These are phyloP conservation scores for Panicum hallii DNA, from an alignment of 202 grass and related monocot genomes.

Conservation along the genomic window DNA sequence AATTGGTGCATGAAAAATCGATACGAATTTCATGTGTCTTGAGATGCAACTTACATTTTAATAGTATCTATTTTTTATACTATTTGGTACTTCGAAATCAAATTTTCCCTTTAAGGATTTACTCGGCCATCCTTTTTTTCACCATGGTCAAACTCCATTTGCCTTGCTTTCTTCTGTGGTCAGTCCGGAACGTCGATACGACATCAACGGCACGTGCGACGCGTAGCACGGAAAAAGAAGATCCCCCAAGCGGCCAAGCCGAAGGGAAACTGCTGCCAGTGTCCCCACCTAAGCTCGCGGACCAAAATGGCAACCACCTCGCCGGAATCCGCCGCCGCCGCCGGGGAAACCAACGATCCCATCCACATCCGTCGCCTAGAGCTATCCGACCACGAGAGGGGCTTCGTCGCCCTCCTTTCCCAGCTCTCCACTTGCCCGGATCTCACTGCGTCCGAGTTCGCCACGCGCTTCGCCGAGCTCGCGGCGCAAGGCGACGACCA, in stretches of 20 bases:
- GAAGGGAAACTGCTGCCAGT: not conserved
- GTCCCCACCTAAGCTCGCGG: not conserved
- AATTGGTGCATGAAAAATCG: not conserved
- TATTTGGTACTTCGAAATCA: too few species aligned
- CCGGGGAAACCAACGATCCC: not conserved
- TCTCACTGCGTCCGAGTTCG: conserved; percentile 67
- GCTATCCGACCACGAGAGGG: conserved; percentile 65
- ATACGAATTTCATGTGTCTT: not conserved
- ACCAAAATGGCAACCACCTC: conserved; percentile 55
- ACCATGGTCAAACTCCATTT: too few species aligned
- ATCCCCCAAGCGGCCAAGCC: not conserved
- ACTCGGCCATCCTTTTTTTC: too few species aligned
- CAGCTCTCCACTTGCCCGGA: conserved; percentile 71
- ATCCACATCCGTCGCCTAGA: conserved; percentile 68
- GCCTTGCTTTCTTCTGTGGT: not conserved
- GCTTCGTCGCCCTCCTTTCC: conserved; percentile 66
- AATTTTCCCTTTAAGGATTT: too few species aligned
- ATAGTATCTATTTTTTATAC: too few species aligned
- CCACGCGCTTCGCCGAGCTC: conserved; percentile 74
- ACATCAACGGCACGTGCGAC: not conserved
- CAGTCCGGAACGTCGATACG: not conserved
- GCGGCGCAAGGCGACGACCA: conserved; percentile 74
- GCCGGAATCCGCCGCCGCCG: conserved; percentile 46
- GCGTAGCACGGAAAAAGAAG: not conserved
- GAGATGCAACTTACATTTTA: not conserved